Evolutionary conservation across 2,329 filamentous ascomycete genomes (phyloP).

Genomic region (Camptophora hylomeconis): DNA sequence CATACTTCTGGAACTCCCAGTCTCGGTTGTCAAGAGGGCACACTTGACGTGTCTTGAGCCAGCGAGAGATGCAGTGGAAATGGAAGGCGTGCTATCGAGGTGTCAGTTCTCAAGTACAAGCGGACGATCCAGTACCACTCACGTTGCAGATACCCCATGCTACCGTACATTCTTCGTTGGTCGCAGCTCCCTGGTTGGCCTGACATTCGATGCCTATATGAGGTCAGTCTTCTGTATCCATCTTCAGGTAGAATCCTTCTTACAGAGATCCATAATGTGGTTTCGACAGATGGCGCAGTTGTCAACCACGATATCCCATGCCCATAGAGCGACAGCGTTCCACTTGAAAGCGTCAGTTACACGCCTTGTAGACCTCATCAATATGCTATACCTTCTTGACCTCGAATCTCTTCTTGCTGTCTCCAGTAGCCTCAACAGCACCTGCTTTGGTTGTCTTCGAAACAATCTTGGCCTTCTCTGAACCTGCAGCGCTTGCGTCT

Average conservation of each 20-base stretch:
- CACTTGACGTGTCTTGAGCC: slow-evolving; percentile 98
- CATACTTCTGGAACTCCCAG: slow-evolving; percentile 99
- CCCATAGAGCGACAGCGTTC: slow-evolving; percentile 97
- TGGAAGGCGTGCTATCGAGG: slow-evolving; percentile 80
- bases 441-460: slow-evolving; percentile 45
- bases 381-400: slow-evolving; percentile 73
- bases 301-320: slow-evolving; percentile 98
- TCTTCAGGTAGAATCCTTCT: slow-evolving; percentile 20
- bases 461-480: slow-evolving; percentile 40
- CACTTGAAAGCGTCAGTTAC: slow-evolving; percentile 46
- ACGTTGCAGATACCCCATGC: slow-evolving; percentile 99
- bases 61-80: slow-evolving; percentile 98
- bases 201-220: slow-evolving; percentile 82
- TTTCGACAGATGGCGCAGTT: slow-evolving; percentile 99
- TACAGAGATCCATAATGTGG: slow-evolving; percentile 98
- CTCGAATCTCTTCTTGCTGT: slow-evolving; percentile 89
- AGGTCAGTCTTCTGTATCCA: slow-evolving; percentile 4
- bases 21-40: slow-evolving; percentile 95
- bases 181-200: slow-evolving; percentile 93
- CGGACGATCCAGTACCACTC: slow-evolving; percentile 27
- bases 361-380: slow-evolving; percentile 3
- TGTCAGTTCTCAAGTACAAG: slow-evolving; percentile 4
- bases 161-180: slow-evolving; percentile 95
- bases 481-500: slow-evolving; percentile 51
- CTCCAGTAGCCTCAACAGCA: slow-evolving; percentile 34